Evolutionary conservation across 495 filamentous ascomycete genomes (phyloP), one percentile per base, ranked within the genome.

Genomic region (Aspergillus sclerotiicarbonarius): DNA sequence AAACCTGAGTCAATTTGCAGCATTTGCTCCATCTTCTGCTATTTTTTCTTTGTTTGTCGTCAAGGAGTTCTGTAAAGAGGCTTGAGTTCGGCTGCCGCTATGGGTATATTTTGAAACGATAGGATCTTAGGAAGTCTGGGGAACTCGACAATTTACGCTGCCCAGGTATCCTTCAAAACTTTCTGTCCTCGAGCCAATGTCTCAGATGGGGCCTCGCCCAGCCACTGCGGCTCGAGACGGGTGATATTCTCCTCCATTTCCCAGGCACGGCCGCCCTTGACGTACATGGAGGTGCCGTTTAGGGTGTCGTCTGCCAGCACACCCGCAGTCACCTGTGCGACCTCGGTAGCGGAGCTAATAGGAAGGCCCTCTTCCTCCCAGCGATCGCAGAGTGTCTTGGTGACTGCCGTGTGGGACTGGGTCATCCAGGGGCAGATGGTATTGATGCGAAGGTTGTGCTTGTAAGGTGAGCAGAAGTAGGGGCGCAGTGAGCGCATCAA

Each of bases 361-460:
- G 81, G 80, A 46, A 82, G 64, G 10, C 68, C 69, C 25, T 73
- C 76, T 55, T 71, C 62, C 18, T 64, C 56, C 80, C 81, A 84
- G 13, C 63, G 62, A 10, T 72, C 64, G 46, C 71, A 62, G 16
- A 82, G 69, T 15, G 72, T 75, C 41, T 68, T 67, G 8, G 76
- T 71, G 16, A 78, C 35, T 8, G 45, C 37, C n/a, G 51, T 72
- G 10, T 70, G 67, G 7, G 75, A 81, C 44, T 74, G 62, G 2
- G 78, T 81, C 65, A 79, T 76, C 80, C 79, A 83, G 1, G 82
- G 82, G 59, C 80, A 82, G 52, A 83, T 71, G 13, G 76, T 75
- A 60, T 83, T 84, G 55, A 77, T 72, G 19, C 82, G 75, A 19
- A 83, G 65, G 35, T 67, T 63, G 59, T 77, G 73, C 54, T 67